phyloP scores from a whole-genome alignment of 2,329 filamentous ascomycete genomes.

The Periconia sp. region DNA sequence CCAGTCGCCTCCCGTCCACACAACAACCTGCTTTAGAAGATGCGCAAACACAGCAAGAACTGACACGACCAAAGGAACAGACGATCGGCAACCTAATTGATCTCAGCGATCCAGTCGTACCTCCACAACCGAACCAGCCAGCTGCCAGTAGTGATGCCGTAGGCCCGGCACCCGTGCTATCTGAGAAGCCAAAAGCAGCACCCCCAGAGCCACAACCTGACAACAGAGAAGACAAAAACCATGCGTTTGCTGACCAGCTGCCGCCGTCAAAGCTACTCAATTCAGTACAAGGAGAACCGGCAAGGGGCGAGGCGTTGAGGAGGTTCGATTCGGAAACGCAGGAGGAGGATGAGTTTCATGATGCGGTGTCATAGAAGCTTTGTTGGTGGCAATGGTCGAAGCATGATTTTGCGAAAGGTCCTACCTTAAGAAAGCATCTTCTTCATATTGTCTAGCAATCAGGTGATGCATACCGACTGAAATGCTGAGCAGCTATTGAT shows the following conservation, averaged over 20 bases:
- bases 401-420: not conserved
- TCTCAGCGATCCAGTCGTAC: slow-evolving; percentile 52
- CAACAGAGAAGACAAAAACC: slow-evolving; percentile 8
- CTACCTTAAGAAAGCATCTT: not conserved
- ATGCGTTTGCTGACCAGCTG: slow-evolving; percentile 11
- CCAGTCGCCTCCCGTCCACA: slow-evolving; percentile 15
- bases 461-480: not conserved
- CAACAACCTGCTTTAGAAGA: slow-evolving; percentile 3
- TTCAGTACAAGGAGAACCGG: slow-evolving; percentile 17
- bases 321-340: slow-evolving; percentile 47
- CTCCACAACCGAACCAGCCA: slow-evolving; percentile 1
- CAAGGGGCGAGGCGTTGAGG: slow-evolving; percentile 21
- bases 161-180: slow-evolving; percentile 10
- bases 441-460: not conserved
- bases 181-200: slow-evolving; percentile 3
- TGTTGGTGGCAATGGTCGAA: not conserved
- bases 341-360: slow-evolving; percentile 51
- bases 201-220: not conserved
- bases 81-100: slow-evolving; percentile 57
- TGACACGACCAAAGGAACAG: slow-evolving; percentile 8
- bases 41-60: slow-evolving; percentile 5
- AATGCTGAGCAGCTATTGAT: not conserved
- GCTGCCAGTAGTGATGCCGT: not conserved
- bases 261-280: slow-evolving; percentile 11
- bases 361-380: slow-evolving; percentile 45